A percentile compares a stretch with the other conserved stretches of the same genome.
phyloP scores from a whole-genome alignment of 163 green algal genomes.

The Volvox carteri region DNA sequence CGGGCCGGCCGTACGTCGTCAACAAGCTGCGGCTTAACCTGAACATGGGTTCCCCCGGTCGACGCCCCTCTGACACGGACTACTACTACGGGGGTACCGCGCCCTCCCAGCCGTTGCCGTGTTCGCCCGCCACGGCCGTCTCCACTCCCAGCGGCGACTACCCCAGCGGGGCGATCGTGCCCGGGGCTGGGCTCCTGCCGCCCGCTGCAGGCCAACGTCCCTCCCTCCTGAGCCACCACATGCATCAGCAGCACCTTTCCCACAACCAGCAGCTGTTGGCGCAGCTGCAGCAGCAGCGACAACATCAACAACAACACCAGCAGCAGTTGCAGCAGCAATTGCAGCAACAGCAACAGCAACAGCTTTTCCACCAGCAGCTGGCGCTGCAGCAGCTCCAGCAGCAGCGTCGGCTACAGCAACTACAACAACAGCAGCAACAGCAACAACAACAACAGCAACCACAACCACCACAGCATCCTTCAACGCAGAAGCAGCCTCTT shows the following conservation, averaged over 20 bases:
- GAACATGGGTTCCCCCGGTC: background rate
- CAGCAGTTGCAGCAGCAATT: background rate
- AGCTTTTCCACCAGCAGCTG: slow-evolving; percentile 2
- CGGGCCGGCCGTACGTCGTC: slow-evolving; percentile 19
- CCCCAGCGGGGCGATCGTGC: background rate
- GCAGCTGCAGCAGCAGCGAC: slow-evolving; percentile 6
- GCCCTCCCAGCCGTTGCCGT: background rate
- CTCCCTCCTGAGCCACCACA: background rate
- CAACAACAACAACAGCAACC: background rate
- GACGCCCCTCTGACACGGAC: background rate
- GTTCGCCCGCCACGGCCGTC: background rate
- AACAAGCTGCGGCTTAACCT: slow-evolving; percentile 39
- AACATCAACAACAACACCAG: slow-evolving; percentile 29
- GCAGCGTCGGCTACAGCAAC: background rate
- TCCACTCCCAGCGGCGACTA: background rate
- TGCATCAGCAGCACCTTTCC: background rate
- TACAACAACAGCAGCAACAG: background rate
- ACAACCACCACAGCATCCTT: background rate
- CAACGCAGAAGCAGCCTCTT: background rate
- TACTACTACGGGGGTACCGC: background rate
- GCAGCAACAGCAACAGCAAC: background rate
- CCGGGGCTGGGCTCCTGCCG: background rate
- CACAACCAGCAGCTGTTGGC: background rate
- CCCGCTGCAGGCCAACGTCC: background rate
- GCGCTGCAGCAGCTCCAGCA: background rate